phyloP scores from a whole-genome alignment of 495 filamentous ascomycete species.

The Paragyromitra xinjiangensis region DNA sequence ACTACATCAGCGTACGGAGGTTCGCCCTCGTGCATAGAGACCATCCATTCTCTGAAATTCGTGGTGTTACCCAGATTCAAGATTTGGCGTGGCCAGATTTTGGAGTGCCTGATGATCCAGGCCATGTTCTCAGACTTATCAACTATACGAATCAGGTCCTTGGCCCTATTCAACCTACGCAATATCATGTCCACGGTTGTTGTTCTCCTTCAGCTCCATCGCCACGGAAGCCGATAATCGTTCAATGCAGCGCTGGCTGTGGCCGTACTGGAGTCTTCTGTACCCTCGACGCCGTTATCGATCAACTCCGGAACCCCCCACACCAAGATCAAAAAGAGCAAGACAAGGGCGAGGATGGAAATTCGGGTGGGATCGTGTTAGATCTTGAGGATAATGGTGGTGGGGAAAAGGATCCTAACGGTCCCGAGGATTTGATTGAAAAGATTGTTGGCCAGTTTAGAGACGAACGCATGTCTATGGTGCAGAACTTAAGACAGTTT shows the following conservation, averaged over 20 bases:
- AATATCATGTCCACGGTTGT: constrained; percentile 3
- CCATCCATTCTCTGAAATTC: constrained; percentile 81
- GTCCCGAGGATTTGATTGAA: constrained; percentile 77
- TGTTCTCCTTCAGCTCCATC: constrained; percentile 43
- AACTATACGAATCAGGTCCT: constrained; percentile 66
- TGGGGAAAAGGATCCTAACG: constrained; percentile 63
- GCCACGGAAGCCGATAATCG: constrained; percentile 74
- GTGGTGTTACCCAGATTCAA: constrained; percentile 93
- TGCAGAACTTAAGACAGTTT: constrained; percentile 92
- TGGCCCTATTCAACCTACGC: constrained; percentile 40
- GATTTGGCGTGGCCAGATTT: constrained; percentile 96
- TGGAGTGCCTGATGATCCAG: constrained; percentile 85
- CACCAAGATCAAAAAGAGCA: constrained; percentile 17
- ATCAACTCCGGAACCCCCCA: constrained; percentile 79
- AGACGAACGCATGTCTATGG: constrained; percentile 88
- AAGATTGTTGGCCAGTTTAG: constrained; percentile 88
- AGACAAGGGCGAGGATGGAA: not conserved
- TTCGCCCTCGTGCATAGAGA: constrained; percentile 79
- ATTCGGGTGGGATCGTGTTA: not conserved
- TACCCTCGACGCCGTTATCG: constrained; percentile 90
- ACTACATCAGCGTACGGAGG: constrained; percentile 82
- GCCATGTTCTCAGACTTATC: constrained; percentile 82
- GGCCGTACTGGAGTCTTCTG: constrained; percentile 96
- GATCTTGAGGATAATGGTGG: constrained; percentile 44
- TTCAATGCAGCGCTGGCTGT: constrained; percentile 95